Evolutionary conservation across 2,329 filamentous ascomycete species (phyloP).

Genomic region (Cercospora zeae-maydis): DNA sequence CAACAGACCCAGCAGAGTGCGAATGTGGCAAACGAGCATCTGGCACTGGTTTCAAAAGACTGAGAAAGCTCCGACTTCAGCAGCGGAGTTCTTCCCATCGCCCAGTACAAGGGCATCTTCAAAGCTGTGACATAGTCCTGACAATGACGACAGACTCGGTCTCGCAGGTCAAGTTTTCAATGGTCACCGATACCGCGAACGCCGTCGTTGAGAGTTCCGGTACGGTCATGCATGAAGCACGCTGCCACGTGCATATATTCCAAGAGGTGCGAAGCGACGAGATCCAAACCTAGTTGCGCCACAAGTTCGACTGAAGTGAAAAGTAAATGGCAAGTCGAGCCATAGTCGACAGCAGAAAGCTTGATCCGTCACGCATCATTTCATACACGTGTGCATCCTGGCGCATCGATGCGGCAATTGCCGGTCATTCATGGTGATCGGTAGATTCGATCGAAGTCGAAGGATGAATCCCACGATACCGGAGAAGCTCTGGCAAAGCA

Average conservation of each 20-base stretch:
- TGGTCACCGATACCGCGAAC: not conserved
- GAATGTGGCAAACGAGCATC: not conserved
- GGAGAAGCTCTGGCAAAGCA: no score
- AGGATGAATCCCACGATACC: no score
- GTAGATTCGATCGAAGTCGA: no score
- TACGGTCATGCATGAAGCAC: not conserved
- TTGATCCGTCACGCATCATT: not conserved
- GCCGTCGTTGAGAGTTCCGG: not conserved
- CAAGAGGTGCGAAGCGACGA: not conserved
- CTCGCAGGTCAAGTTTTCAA: not conserved
- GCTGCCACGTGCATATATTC: not conserved
- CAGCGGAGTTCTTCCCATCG: not conserved
- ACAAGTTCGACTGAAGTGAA: not conserved
- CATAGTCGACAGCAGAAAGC: not conserved
- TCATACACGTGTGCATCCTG: not conserved
- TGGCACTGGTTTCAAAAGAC: not conserved
- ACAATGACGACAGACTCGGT: not conserved
- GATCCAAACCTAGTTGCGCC: not conserved
- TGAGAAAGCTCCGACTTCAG: not conserved
- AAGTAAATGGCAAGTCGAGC: not conserved
- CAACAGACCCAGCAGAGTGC: not conserved
- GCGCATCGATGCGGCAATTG: not conserved
- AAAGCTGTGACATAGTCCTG: not conserved
- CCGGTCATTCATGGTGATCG: not conserved
- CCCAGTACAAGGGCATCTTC: not conserved